A percentile compares a stretch with the other conserved stretches of the same genome.
These are phyloP conservation scores for Clavispora santaluciae DNA, from an alignment of 805 yeast species.

Conservation along the genomic window DNA sequence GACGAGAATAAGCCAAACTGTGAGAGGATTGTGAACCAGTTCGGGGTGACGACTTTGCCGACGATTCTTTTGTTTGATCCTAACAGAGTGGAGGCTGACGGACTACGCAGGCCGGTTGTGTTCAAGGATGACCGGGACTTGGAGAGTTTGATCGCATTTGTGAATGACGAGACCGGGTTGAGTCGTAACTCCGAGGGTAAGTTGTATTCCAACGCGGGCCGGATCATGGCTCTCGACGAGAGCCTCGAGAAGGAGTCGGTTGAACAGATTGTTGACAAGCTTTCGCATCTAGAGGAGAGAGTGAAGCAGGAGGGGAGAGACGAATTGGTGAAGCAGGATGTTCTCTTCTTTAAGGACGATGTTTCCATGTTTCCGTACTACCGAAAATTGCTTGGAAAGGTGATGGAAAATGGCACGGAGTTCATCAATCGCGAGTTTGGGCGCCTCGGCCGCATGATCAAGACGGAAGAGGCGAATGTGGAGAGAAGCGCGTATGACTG, in stretches of 20 bases:
- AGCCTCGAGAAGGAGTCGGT: constrained; percentile 2
- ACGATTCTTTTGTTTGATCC: constrained; percentile 48
- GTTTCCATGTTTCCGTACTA: constrained; percentile 39
- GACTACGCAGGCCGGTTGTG: constrained; percentile 20
- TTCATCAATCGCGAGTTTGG: constrained; percentile 42
- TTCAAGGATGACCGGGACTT: constrained; percentile 23
- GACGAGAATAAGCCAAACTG: constrained; percentile 11
- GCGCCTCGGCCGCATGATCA: constrained; percentile 43
- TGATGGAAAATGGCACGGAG: constrained; percentile 39
- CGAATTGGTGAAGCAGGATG: constrained; percentile 9
- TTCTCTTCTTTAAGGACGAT: constrained; percentile 15
- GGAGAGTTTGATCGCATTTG: constrained; percentile 17
- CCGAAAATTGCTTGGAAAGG: constrained; percentile 40
- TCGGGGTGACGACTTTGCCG: constrained; percentile 46
- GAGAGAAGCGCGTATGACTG: constrained; percentile 44
- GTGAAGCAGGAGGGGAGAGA: constrained; percentile 7
- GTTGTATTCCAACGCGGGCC: constrained; percentile 29
- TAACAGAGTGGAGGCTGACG: constrained; percentile 16
- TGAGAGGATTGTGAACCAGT: constrained; percentile 17
- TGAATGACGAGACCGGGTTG: constrained; percentile 27
- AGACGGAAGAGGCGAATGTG: constrained; percentile 29
- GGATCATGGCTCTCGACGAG: constrained; percentile 20
- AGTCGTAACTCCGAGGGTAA: constrained; percentile 29
- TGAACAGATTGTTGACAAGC: constrained; percentile 6
- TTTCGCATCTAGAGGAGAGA: constrained; percentile 10